A percentile compares a stretch with the other conserved stretches of the same genome.
Conservation (phyloP, 2,329 filamentous ascomycete genomes). For the Dactylellina leptospora region DNA sequence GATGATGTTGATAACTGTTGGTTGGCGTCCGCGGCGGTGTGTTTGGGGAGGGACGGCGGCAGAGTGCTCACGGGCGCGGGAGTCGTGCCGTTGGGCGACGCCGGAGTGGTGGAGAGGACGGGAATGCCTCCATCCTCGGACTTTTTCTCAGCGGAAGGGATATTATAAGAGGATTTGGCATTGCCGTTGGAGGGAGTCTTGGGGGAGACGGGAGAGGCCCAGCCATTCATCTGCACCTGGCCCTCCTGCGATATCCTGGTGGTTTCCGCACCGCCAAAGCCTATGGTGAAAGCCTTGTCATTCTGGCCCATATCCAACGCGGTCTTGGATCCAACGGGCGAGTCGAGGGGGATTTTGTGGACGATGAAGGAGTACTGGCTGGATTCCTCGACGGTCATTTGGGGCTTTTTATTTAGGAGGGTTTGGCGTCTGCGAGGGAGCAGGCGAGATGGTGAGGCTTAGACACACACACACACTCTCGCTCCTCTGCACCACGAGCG, state of each 20-base stretch:
- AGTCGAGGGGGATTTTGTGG: constrained; percentile 40
- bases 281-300: constrained; percentile 32
- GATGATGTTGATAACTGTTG: constrained; percentile 24
- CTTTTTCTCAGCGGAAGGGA: too few relatives aligned
- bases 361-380: constrained; percentile 48
- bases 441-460: neutral
- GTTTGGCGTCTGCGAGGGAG: neutral
- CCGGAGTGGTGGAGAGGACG: constrained; percentile 33
- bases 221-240: constrained; percentile 21
- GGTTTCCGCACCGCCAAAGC: constrained; percentile 18
- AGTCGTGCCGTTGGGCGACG: constrained; percentile 31
- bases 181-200: constrained; percentile 23
- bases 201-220: constrained; percentile 12
- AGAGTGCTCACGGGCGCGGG: neutral
- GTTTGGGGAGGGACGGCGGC: too few relatives aligned
- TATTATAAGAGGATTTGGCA: constrained; percentile 4
- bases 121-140: constrained; percentile 30
- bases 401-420: neutral
- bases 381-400: constrained; percentile 50
- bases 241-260: constrained; percentile 11
- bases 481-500: too few relatives aligned
- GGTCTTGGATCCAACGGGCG: constrained; percentile 8
- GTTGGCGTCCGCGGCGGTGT: too few relatives aligned
- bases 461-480: neutral
- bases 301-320: constrained; percentile 40